A percentile compares a stretch with the other conserved stretches of the same genome.
These are phyloP conservation scores for Silene uniflora DNA, from an alignment of 148 eudicot species.

Conservation along the genomic window DNA sequence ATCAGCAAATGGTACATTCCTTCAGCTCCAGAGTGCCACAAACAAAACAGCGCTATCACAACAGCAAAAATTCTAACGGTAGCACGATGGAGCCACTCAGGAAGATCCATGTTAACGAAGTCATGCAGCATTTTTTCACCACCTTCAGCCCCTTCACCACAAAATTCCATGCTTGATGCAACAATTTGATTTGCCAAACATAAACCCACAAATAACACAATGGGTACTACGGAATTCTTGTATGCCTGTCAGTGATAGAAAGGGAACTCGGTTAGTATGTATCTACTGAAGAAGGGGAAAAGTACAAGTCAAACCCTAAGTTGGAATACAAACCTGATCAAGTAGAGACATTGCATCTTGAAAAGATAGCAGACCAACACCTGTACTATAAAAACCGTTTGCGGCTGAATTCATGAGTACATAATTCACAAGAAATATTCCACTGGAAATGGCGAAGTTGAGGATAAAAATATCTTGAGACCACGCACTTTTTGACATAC, in stretches of 20 bases:
- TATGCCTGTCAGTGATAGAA: slow-evolving; percentile 51
- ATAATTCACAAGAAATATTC: slow-evolving; percentile 78
- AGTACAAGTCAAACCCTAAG: slow-evolving; percentile 5
- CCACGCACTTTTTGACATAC: slow-evolving; percentile 41
- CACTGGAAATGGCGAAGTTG: slow-evolving; percentile 63
- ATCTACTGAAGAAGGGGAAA: background rate
- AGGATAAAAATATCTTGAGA: slow-evolving; percentile 67
- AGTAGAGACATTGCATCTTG: slow-evolving; percentile 73
- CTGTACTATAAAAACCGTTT: slow-evolving; percentile 63
- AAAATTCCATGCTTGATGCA: slow-evolving; percentile 65
- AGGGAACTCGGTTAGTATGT: slow-evolving; percentile 7
- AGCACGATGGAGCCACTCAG: slow-evolving; percentile 89
- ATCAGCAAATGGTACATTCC: slow-evolving; percentile 77
- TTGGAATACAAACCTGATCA: slow-evolving; percentile 60
- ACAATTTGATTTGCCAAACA: slow-evolving; percentile 71
- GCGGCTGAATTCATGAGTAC: slow-evolving; percentile 74
- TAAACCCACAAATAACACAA: slow-evolving; percentile 52
- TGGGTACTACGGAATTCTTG: slow-evolving; percentile 48
- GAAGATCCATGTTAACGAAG: slow-evolving; percentile 67
- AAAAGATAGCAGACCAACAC: slow-evolving; percentile 64
- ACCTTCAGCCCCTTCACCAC: slow-evolving; percentile 48
- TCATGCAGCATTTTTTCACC: slow-evolving; percentile 58
- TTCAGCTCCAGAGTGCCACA: slow-evolving; percentile 82
- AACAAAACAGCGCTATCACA: slow-evolving; percentile 62
- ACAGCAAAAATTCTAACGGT: slow-evolving; percentile 70